A percentile compares a stretch with the other conserved stretches of the same genome.
These are phyloP conservation scores for Eragrostis nindensis DNA, from an alignment of 176 grass and related monocot genomes.

Conservation along the genomic window DNA sequence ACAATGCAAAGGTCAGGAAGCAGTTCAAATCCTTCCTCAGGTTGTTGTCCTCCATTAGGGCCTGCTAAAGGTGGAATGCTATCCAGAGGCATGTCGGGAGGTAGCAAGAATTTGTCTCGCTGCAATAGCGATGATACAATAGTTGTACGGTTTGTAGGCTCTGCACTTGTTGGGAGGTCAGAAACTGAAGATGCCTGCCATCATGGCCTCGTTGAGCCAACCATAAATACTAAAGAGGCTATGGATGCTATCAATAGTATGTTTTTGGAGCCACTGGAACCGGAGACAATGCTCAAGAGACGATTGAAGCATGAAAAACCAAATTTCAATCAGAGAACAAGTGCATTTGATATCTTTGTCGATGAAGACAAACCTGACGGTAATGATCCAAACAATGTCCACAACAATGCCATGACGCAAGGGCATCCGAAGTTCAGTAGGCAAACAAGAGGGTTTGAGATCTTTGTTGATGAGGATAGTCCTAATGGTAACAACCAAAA, in stretches of 20 bases:
- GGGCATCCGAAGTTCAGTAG: constrained; percentile 44
- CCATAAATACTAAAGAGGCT: constrained; percentile 87
- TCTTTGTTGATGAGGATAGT: constrained; percentile 73
- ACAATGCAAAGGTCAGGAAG: constrained; percentile 46
- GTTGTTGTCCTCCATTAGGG: constrained; percentile 25
- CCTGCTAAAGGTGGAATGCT: constrained; percentile 35
- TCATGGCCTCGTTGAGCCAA: constrained; percentile 92
- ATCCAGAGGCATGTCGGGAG: constrained; percentile 48
- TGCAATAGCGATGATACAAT: constrained; percentile 75
- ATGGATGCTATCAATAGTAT: constrained; percentile 84
- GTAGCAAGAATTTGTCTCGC: constrained; percentile 43
- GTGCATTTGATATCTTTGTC: constrained; percentile 77
- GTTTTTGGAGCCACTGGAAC: constrained; percentile 89
- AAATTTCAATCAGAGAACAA: constrained; percentile 53
- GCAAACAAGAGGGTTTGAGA: constrained; percentile 66
- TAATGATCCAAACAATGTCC: constrained; percentile 31
- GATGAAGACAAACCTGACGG: constrained; percentile 68
- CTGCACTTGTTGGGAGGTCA: constrained; percentile 83
- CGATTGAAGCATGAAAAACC: constrained; percentile 49
- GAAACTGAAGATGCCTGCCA: constrained; percentile 91
- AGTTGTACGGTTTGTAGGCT: constrained; percentile 87
- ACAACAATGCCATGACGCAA: constrained; percentile 34
- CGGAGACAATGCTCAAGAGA: constrained; percentile 68
- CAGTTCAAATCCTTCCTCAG: constrained; percentile 34
- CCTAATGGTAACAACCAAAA: constrained; percentile 37